Evolutionary conservation across 768 basidiomycete species (phyloP), one percentile per base, ranked within the genome.

Genomic region (Tylopilus intermedius): DNA sequence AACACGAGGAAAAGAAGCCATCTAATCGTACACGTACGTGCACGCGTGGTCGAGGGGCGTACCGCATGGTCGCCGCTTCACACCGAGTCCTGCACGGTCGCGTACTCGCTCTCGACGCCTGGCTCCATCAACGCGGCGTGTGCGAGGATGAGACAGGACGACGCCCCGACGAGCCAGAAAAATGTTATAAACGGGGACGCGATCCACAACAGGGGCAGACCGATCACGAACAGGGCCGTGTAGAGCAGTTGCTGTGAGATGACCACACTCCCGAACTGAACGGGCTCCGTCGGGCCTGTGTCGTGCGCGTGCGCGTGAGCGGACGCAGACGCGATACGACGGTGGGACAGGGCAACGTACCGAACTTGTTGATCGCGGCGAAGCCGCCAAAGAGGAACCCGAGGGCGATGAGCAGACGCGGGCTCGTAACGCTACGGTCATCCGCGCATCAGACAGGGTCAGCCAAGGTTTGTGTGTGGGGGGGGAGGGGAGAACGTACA

Each of bases 121-220:
- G 94, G 95, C 70, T 98, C 95, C 57, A 97, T 83, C 57, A 97
- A 56, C 51, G 79, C 80, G 2, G 95, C 95, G 64, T 98, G 95
- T 9, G 76, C 83, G 56, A 95, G 75, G 62, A 98, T 90, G 56
- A 95, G 74, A 55, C 94, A 77, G 18, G 81, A 78, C 1, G 90
- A 93, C 1, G 89, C 87, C 18, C 94, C 93, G 54, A 95, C 84
- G 61, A 97, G 78, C 91, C 92, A 95, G 80, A 98, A 96, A 72
- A 97, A 82, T 24, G 90, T 88, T 74, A 76, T 70, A 62, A 91
- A 74, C 5, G 90, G 88, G 27, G 84, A 84, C 6, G 88, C 73
- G 65, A 80, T 71, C 82, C 84, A 91, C 53, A 98, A 81, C 46
- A 97, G 76, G 2, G 93, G 93, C 47, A 96, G 76, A 44, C 94